Percentiles rank a stretch among this genome's conserved stretches.
phyloP scores from a whole-genome alignment of 2,329 filamentous ascomycete genomes.

The Xylaria sp. region DNA sequence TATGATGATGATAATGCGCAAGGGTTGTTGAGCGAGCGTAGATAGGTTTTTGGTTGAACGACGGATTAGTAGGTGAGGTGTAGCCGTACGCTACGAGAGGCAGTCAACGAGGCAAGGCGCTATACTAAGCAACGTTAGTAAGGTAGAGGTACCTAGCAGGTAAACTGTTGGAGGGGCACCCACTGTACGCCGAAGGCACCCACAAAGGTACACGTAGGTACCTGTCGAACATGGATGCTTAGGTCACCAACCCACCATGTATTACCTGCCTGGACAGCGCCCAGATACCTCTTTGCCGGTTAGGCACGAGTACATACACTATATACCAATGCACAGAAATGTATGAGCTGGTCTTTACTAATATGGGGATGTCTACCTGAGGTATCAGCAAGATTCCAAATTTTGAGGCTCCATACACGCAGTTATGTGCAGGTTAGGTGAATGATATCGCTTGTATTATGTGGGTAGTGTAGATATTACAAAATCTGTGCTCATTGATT shows the following conservation, averaged over 20 bases:
- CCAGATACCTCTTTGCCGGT: conserved; percentile 1
- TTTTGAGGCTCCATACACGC: not conserved
- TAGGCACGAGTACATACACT: conserved; percentile 27
- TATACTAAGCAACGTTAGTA: conserved; percentile 26
- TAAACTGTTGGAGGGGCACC: conserved; percentile 23
- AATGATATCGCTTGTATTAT: not conserved
- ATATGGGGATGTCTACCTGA: not conserved
- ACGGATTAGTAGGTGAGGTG: conserved; percentile 34
- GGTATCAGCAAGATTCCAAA: not conserved
- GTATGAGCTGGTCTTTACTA: not conserved
- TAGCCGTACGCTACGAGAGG: conserved; percentile 27
- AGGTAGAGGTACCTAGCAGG: conserved; percentile 11
- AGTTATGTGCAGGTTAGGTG: not conserved
- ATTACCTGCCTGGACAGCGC: not conserved
- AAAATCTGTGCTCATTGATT: not conserved
- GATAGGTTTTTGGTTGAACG: conserved; percentile 39
- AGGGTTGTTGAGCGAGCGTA: conserved; percentile 39
- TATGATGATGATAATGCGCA: conserved; percentile 39
- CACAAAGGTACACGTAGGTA: not conserved
- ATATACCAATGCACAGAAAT: not conserved
- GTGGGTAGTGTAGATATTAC: not conserved
- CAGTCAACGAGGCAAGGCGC: conserved; percentile 27
- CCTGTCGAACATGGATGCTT: not conserved
- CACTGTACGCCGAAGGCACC: not conserved
- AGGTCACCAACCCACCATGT: conserved; percentile 31